phyloP scores from a whole-genome alignment of 1,284 basidiomycete genomes.

The Ustilago cynodontis region DNA sequence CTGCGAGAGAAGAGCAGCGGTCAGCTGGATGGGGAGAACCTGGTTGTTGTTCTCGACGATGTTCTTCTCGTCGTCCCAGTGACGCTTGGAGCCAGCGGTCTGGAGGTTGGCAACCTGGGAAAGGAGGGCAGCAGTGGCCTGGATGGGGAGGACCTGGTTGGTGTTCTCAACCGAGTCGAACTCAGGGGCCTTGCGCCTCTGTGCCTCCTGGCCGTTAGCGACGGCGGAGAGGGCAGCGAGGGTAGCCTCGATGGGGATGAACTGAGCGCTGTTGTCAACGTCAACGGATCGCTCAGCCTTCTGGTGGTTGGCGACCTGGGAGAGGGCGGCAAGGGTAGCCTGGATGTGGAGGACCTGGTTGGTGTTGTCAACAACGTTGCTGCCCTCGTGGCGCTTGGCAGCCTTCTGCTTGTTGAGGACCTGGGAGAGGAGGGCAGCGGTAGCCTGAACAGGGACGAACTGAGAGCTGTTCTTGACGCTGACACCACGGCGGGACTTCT shows the following conservation, averaged over 20 bases:
- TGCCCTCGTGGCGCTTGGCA: conserved; percentile 12
- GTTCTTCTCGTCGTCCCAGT: background rate
- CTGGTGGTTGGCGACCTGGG: conserved; percentile 32
- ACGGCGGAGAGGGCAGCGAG: conserved; percentile 28
- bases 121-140: conserved; percentile 34
- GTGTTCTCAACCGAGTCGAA: conserved; percentile 21
- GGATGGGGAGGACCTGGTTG: conserved; percentile 40
- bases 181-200: conserved; percentile 5
- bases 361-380: conserved; percentile 25
- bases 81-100: conserved; percentile 15
- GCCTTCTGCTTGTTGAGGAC: conserved; percentile 28
- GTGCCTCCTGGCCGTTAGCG: conserved; percentile 18
- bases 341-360: conserved; percentile 43
- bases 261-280: conserved; percentile 33
- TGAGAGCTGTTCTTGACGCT: conserved; percentile 26
- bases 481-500: conserved; percentile 23
- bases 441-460: conserved; percentile 37
- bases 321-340: conserved; percentile 35
- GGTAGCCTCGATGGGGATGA: conserved; percentile 42
- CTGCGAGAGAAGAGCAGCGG: conserved; percentile 21
- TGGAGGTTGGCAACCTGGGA: conserved; percentile 35
- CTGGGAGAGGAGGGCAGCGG: conserved; percentile 29
- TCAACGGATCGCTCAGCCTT: conserved; percentile 6
- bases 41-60: conserved; percentile 33
- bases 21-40: conserved; percentile 24